Conservation (phyloP, 2,329 filamentous ascomycete species). For the Bipolaris cookei region DNA sequence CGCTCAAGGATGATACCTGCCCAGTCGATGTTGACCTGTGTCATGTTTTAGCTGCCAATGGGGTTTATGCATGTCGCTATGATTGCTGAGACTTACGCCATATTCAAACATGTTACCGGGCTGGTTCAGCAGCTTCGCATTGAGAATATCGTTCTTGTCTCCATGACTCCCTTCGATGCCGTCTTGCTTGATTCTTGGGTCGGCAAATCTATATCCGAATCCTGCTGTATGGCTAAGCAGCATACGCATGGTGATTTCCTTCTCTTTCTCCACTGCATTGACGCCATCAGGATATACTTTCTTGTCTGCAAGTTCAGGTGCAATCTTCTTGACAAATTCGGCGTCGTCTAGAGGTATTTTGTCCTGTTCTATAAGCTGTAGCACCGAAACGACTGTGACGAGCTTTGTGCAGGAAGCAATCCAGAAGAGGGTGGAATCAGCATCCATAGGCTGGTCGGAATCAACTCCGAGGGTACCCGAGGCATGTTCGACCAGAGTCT, state of each 20-base stretch:
- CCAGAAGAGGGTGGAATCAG: slow-evolving; percentile 65
- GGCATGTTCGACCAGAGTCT: slow-evolving; percentile 51
- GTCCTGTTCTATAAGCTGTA: slow-evolving; percentile 49
- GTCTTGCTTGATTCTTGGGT: slow-evolving; percentile 52
- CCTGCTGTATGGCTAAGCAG: slow-evolving; percentile 59
- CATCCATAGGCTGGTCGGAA: slow-evolving; percentile 59
- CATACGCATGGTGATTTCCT: slow-evolving; percentile 59
- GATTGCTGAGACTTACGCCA: slow-evolving; percentile 33
- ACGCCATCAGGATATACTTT: slow-evolving; percentile 49
- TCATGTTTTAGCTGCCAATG: background rate
- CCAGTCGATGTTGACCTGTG: slow-evolving; percentile 59
- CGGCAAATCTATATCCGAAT: slow-evolving; percentile 58
- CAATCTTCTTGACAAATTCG: slow-evolving; percentile 39
- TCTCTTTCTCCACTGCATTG: slow-evolving; percentile 48
- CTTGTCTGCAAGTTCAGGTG: slow-evolving; percentile 50
- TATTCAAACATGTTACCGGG: slow-evolving; percentile 69
- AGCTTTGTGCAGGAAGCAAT: slow-evolving; percentile 60
- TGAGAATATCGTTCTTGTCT: slow-evolving; percentile 57
- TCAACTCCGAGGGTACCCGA: slow-evolving; percentile 52
- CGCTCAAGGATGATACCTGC: slow-evolving; percentile 57
- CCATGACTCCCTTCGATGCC: slow-evolving; percentile 40
- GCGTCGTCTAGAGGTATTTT: slow-evolving; percentile 46
- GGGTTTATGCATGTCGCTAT: background rate
- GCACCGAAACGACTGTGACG: slow-evolving; percentile 40
- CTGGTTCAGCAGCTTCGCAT: slow-evolving; percentile 65